Evolutionary conservation across 345 rosid genomes (phyloP).

Genomic region (Salix purpurea): DNA sequence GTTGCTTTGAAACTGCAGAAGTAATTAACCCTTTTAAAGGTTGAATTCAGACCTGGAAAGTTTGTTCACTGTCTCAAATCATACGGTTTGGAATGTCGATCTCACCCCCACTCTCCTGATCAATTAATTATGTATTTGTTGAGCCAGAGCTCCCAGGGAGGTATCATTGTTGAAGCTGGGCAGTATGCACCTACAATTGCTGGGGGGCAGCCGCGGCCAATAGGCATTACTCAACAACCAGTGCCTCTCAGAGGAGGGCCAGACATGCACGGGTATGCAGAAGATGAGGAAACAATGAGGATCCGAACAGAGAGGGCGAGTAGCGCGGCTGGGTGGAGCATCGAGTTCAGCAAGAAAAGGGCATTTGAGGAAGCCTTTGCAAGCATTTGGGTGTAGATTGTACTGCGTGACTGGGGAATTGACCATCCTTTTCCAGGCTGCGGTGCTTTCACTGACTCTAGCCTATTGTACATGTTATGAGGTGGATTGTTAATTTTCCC

Average conservation of each 20-base stretch:
- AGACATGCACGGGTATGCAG: slow-evolving; percentile 50
- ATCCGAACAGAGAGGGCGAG: slow-evolving; percentile 73
- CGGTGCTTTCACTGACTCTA: no score
- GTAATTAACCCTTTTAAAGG: neutral
- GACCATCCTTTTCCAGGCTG: no score
- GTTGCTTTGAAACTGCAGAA: neutral
- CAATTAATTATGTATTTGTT: slow-evolving; percentile 10
- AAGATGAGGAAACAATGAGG: slow-evolving; percentile 64
- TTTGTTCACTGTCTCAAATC: neutral
- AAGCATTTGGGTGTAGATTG: slow-evolving; percentile 69
- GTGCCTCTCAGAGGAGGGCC: slow-evolving; percentile 50
- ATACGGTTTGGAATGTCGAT: neutral
- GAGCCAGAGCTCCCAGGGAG: slow-evolving; percentile 44
- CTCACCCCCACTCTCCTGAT: neutral
- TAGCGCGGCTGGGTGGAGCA: slow-evolving; percentile 83
- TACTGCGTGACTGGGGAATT: neutral
- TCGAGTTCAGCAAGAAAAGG: slow-evolving; percentile 77
- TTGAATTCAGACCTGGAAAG: neutral
- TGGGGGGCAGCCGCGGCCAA: slow-evolving; percentile 78
- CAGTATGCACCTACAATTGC: slow-evolving; percentile 54
- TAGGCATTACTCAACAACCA: slow-evolving; percentile 75
- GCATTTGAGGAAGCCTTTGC: slow-evolving; percentile 91
- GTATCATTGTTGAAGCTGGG: slow-evolving; percentile 40
- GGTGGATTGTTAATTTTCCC: no score
- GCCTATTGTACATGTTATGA: no score